These are phyloP conservation scores for Teunomyces atbi DNA, from an alignment of 805 yeast genomes.

Conservation along the genomic window DNA sequence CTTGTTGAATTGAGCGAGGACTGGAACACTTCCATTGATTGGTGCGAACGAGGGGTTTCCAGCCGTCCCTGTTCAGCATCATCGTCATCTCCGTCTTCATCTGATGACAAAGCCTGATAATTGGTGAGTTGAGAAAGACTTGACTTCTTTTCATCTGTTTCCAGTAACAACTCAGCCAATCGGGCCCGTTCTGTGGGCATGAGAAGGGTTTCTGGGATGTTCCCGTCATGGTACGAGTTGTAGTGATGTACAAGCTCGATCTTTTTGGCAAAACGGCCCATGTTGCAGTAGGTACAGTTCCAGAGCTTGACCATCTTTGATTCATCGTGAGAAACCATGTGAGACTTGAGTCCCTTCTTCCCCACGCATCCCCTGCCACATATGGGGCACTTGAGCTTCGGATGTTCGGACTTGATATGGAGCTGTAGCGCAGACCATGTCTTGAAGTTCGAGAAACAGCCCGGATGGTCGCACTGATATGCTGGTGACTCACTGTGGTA, in stretches of 20 bases:
- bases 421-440: slow-evolving; percentile 72
- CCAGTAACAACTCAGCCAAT: slow-evolving; percentile 20
- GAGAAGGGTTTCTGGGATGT: slow-evolving; percentile 33
- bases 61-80: slow-evolving; percentile 1
- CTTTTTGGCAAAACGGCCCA: slow-evolving; percentile 52
- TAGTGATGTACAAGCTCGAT: slow-evolving; percentile 59
- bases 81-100: slow-evolving; percentile 9
- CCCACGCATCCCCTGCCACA: slow-evolving; percentile 79
- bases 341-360: slow-evolving; percentile 64
- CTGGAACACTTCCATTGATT: slow-evolving; percentile 5
- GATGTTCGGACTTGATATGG: slow-evolving; percentile 73
- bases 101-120: slow-evolving; percentile 7
- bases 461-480: slow-evolving; percentile 60
- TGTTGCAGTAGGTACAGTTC: slow-evolving; percentile 60
- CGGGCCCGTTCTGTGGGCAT: slow-evolving; percentile 20
- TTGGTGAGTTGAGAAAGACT: slow-evolving; percentile 6
- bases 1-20: slow-evolving; percentile 13
- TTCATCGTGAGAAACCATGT: slow-evolving; percentile 66
- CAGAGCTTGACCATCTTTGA: slow-evolving; percentile 53
- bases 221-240: slow-evolving; percentile 43
- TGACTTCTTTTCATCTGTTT: slow-evolving; percentile 10
- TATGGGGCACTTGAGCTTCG: slow-evolving; percentile 57
- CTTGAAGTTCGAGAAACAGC: slow-evolving; percentile 58
- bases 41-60: slow-evolving; percentile 6
- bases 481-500: slow-evolving; percentile 58